Conservation (phyloP, 2,329 filamentous ascomycete genomes). For the Ciborinia camelliae region DNA sequence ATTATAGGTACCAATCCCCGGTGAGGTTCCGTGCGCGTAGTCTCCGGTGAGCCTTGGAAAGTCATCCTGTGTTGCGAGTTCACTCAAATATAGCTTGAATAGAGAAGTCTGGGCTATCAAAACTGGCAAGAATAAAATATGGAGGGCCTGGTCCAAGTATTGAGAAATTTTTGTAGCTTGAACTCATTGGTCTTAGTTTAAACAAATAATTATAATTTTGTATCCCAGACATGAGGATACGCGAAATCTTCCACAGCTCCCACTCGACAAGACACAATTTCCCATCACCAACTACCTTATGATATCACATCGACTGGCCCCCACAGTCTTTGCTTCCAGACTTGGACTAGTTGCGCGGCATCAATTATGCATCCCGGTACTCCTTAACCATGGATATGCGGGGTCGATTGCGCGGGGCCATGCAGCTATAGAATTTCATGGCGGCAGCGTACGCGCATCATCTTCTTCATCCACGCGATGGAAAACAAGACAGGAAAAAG, state of each 20-base stretch:
- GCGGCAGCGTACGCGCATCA: background rate
- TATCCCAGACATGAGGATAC: background rate
- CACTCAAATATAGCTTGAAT: background rate
- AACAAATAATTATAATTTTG: background rate
- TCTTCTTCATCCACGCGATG: slow-evolving; percentile 69
- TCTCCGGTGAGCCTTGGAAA: too few relatives aligned
- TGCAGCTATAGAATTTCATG: background rate
- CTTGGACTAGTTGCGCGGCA: background rate
- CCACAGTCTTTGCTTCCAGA: background rate
- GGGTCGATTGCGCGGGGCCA: background rate
- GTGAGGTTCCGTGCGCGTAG: too few relatives aligned
- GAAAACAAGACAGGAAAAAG: slow-evolving; percentile 73
- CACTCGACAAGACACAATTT: background rate
- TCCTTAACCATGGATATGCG: background rate
- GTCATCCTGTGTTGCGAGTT: background rate
- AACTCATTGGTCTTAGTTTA: background rate
- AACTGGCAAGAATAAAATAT: background rate
- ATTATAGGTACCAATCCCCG: background rate
- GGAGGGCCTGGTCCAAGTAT: too few relatives aligned
- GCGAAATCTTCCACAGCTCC: background rate
- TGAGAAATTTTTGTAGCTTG: background rate
- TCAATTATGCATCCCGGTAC: background rate
- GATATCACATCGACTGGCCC: background rate
- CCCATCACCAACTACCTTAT: background rate
- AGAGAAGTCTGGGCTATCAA: background rate